Percentiles rank a stretch among this genome's conserved stretches.
Evolutionary conservation across 805 yeast species (phyloP).

Genomic region (Saturnispora dispora): DNA sequence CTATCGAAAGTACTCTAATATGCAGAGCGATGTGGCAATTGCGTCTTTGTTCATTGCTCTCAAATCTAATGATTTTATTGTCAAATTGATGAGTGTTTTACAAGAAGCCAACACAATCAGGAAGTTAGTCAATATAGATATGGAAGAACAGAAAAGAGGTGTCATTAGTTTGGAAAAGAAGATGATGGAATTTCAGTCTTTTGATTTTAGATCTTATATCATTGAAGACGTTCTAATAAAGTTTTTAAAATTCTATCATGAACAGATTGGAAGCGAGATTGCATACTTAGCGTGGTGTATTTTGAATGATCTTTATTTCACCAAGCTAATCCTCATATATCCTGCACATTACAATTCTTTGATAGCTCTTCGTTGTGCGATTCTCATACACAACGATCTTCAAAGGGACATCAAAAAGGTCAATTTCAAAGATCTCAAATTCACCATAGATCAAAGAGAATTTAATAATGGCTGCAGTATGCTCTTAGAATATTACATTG

Average conservation of each 20-base stretch:
- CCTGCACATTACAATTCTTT: constrained; percentile 74
- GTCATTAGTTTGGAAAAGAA: constrained; percentile 58
- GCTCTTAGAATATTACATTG: constrained; percentile 26
- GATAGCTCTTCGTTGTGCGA: constrained; percentile 53
- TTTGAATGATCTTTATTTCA: constrained; percentile 60
- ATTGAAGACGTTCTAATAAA: constrained; percentile 61
- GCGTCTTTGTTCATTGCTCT: constrained; percentile 63
- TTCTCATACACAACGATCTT: constrained; percentile 21
- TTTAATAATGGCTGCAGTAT: constrained; percentile 19
- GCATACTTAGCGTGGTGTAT: constrained; percentile 64
- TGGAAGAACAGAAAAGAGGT: constrained; percentile 49
- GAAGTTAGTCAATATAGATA: constrained; percentile 17
- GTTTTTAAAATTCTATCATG: constrained; percentile 38
- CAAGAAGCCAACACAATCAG: constrained; percentile 34
- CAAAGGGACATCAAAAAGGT: constrained; percentile 7
- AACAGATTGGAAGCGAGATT: constrained; percentile 23
- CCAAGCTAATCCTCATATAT: constrained; percentile 56
- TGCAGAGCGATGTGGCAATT: constrained; percentile 53
- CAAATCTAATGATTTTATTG: constrained; percentile 78
- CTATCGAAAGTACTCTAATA: constrained; percentile 38
- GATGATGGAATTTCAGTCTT: constrained; percentile 65
- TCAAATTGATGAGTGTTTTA: constrained; percentile 58
- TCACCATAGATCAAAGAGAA: constrained; percentile 5
- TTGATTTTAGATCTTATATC: constrained; percentile 66
- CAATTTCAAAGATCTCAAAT: constrained; percentile 7